Evolutionary conservation across 495 filamentous ascomycete genomes (phyloP).

Genomic region (Aspergillus funiculosus): DNA sequence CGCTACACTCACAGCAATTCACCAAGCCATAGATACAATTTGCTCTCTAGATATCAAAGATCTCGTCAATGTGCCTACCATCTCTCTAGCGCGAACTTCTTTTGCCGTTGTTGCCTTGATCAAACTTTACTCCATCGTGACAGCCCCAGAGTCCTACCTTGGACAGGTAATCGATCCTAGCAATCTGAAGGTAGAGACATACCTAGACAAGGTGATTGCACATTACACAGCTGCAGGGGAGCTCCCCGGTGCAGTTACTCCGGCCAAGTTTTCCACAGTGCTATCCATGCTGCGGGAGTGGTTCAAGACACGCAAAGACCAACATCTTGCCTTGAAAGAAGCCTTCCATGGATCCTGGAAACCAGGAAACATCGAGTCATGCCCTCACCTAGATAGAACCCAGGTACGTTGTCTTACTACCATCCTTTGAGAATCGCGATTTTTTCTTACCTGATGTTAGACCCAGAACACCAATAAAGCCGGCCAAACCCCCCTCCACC

Average conservation of each 20-base stretch:
- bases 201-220: constrained; percentile 60
- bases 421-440: background rate
- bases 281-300: constrained; percentile 66
- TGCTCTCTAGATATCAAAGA: constrained; percentile 51
- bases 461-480: constrained; percentile 14
- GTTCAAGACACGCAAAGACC: constrained; percentile 53
- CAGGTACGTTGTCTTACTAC: constrained; percentile 7
- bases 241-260: constrained; percentile 60
- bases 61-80: constrained; percentile 68
- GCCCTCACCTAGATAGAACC: background rate
- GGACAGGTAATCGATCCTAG: constrained; percentile 71
- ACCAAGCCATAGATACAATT: constrained; percentile 69
- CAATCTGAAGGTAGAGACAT: constrained; percentile 67
- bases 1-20: constrained; percentile 63
- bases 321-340: constrained; percentile 26
- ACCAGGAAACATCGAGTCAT: background rate
- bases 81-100: constrained; percentile 69
- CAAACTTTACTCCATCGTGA: constrained; percentile 78
- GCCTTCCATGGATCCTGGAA: constrained; percentile 19
- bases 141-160: constrained; percentile 59
- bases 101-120: constrained; percentile 83
- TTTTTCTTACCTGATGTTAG: constrained; percentile 3
- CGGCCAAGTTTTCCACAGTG: constrained; percentile 71
- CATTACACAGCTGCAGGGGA: constrained; percentile 61
- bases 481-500: constrained; percentile 52